A percentile compares a stretch with the other conserved stretches of the same genome.
phyloP scores from a whole-genome alignment of 2,329 filamentous ascomycete species.

The Myotisia sp. region DNA sequence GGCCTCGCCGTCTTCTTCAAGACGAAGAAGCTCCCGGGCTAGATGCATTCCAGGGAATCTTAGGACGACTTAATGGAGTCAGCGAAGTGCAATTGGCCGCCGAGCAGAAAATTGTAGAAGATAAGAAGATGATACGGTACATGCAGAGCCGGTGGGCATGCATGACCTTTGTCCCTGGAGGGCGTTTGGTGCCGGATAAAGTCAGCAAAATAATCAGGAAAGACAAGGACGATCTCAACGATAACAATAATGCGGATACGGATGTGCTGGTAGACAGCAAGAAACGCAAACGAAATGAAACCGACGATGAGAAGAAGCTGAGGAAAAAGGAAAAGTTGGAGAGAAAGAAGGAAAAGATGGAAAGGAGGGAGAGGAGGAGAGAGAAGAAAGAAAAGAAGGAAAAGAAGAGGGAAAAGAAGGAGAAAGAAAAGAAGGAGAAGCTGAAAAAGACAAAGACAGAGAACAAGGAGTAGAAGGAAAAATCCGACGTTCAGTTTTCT shows the following conservation, averaged over 20 bases:
- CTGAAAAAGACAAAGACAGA: constrained; percentile 18
- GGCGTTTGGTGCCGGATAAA: constrained; percentile 50
- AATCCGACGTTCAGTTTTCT: no score
- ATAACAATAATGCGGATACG: background rate
- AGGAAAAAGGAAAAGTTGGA: constrained; percentile 18
- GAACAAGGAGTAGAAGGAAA: no score
- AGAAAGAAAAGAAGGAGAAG: constrained; percentile 14
- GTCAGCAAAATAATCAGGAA: constrained; percentile 23
- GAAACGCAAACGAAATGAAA: constrained; percentile 17
- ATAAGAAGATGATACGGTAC: constrained; percentile 59
- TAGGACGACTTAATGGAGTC: constrained; percentile 83
- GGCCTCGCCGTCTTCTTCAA: constrained; percentile 50
- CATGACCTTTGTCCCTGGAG: constrained; percentile 80
- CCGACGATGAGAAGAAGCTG: constrained; percentile 19
- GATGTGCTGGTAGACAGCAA: constrained; percentile 3
- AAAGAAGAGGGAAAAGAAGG: constrained; percentile 18
- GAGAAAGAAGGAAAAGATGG: constrained; percentile 25
- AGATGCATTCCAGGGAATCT: constrained; percentile 69
- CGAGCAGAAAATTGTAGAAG: constrained; percentile 53
- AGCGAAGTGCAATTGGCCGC: constrained; percentile 56
- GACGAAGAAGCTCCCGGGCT: constrained; percentile 68
- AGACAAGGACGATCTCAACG: background rate
- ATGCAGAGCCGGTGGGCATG: constrained; percentile 61
- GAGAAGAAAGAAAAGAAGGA: constrained; percentile 14
- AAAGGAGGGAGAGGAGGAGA: constrained; percentile 14